phyloP scores from a whole-genome alignment of 2,329 filamentous ascomycete species.

The Penicillium sp. region DNA sequence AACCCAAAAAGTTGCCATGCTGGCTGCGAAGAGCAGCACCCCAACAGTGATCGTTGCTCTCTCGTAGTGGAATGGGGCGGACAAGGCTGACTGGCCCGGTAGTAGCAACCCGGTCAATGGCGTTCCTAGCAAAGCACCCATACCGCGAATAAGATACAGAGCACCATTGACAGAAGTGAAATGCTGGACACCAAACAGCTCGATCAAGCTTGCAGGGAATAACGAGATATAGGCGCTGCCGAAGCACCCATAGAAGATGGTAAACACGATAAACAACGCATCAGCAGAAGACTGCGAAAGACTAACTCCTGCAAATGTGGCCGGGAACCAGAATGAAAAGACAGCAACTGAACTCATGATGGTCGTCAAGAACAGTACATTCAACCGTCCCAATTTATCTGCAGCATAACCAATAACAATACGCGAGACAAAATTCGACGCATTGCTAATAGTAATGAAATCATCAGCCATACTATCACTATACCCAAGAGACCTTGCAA shows the following conservation, averaged over 20 bases:
- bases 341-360: constrained; percentile 29
- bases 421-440: constrained; percentile 38
- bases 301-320: constrained; percentile 14
- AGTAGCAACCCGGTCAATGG: constrained; percentile 31
- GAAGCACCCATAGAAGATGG: constrained; percentile 35
- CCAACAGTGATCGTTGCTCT: constrained; percentile 25
- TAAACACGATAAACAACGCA: constrained; percentile 32
- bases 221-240: constrained; percentile 40
- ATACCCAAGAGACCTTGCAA: constrained; percentile 40
- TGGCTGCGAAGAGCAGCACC: constrained; percentile 25
- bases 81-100: constrained; percentile 18
- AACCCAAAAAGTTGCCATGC: constrained; percentile 26
- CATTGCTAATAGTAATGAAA: constrained; percentile 41
- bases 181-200: constrained; percentile 37
- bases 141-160: constrained; percentile 37
- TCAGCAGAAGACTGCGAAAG: constrained; percentile 14
- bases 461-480: constrained; percentile 34
- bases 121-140: constrained; percentile 38
- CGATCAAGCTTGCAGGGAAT: constrained; percentile 37
- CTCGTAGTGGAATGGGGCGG: constrained; percentile 19
- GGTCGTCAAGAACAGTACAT: constrained; percentile 36
- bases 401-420: constrained; percentile 39
- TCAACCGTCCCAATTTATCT: constrained; percentile 41
- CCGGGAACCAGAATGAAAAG: constrained; percentile 26
- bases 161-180: constrained; percentile 38